These are phyloP conservation scores for Hypoxylon sp. DNA, from an alignment of 2,329 filamentous ascomycete species.

Conservation along the genomic window DNA sequence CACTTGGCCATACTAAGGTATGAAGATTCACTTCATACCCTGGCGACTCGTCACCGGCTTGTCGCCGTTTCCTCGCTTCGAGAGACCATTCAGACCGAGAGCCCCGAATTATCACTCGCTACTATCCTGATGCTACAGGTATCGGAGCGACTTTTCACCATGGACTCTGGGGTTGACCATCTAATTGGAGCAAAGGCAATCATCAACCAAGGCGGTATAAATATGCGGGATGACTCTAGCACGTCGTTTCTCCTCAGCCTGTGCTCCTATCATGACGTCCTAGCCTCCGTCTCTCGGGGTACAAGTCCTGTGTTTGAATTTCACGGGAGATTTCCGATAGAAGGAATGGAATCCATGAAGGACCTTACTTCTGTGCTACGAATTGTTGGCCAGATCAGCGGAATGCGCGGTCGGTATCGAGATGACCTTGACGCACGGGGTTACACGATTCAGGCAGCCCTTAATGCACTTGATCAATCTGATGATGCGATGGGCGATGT, in stretches of 20 bases:
- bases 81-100: slow-evolving; percentile 43
- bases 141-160: slow-evolving; percentile 52
- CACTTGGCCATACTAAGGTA: slow-evolving; percentile 51
- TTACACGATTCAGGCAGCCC: slow-evolving; percentile 31
- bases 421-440: slow-evolving; percentile 34
- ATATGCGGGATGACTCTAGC: slow-evolving; percentile 44
- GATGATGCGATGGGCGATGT: slow-evolving; percentile 38
- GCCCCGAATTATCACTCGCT: slow-evolving; percentile 51
- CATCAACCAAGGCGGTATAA: slow-evolving; percentile 43
- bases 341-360: slow-evolving; percentile 43
- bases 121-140: slow-evolving; percentile 53
- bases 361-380: slow-evolving; percentile 45
- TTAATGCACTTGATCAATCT: slow-evolving; percentile 38
- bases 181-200: slow-evolving; percentile 52
- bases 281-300: slow-evolving; percentile 51
- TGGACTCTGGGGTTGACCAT: slow-evolving; percentile 52
- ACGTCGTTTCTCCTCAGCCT: slow-evolving; percentile 52
- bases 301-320: slow-evolving; percentile 50
- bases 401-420: slow-evolving; percentile 42
- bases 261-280: slow-evolving; percentile 54
- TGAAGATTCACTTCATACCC: slow-evolving; percentile 44
- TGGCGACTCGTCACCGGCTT: slow-evolving; percentile 47
- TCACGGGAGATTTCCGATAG: slow-evolving; percentile 44
- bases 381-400: slow-evolving; percentile 49
- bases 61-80: slow-evolving; percentile 46